Evolutionary conservation across 139 green algal species (phyloP).

Genomic region (Gonium pectorale): DNA sequence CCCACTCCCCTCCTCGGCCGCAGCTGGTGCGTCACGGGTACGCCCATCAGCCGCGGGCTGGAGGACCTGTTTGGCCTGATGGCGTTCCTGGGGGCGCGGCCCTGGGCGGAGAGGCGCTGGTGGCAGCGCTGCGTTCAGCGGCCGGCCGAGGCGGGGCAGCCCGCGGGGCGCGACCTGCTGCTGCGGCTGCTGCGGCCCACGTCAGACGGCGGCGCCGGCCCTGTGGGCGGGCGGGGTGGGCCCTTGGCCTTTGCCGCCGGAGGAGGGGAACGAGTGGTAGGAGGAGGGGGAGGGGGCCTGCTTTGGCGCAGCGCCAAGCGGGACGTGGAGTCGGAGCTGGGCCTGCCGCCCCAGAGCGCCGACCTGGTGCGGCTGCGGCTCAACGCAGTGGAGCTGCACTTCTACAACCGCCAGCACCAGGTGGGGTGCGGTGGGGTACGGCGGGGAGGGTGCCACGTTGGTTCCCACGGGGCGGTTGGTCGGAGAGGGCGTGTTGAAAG

Average conservation of each 20-base stretch:
- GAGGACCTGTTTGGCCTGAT: slow-evolving; percentile 92
- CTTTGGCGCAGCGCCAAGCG: slow-evolving; percentile 90
- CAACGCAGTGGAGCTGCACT: slow-evolving; percentile 88
- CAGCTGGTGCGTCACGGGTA: slow-evolving; percentile 85
- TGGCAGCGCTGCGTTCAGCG: slow-evolving; percentile 70
- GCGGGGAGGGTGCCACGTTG: no score
- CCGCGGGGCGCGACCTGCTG: slow-evolving; percentile 43
- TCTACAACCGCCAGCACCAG: slow-evolving; percentile 86
- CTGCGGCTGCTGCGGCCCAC: slow-evolving; percentile 18
- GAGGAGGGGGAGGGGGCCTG: slow-evolving; percentile 42
- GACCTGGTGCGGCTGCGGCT: slow-evolving; percentile 74
- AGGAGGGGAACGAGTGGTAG: slow-evolving; percentile 62
- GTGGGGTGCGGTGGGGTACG: no score
- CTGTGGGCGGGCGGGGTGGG: slow-evolving; percentile 51
- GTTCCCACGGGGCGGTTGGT: no score
- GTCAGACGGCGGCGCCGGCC: neutral
- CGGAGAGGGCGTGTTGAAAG: no score
- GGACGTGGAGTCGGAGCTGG: slow-evolving; percentile 86
- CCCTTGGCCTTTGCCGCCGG: no score
- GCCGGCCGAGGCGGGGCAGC: slow-evolving; percentile 63
- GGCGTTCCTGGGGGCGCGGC: slow-evolving; percentile 79
- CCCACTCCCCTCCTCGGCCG: neutral
- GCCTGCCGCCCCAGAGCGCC: slow-evolving; percentile 75
- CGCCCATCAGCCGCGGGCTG: slow-evolving; percentile 84
- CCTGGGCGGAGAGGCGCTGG: slow-evolving; percentile 69